Evolutionary conservation across 257 asterid genomes (phyloP).

Genomic region (Echium plantagineum): DNA sequence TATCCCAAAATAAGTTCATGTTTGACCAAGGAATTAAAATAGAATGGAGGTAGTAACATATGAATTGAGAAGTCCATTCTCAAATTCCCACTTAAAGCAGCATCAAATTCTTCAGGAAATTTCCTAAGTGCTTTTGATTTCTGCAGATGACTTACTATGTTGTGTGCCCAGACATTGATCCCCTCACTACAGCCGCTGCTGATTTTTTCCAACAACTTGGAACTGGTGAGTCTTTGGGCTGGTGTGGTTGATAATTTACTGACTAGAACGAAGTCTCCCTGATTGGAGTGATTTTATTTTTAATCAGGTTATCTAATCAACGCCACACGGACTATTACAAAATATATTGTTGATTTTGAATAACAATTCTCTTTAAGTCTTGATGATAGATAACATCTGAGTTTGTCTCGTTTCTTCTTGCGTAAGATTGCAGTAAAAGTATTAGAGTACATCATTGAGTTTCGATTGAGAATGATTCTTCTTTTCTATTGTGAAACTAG

Average conservation of each 20-base stretch:
- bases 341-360: no score
- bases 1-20: no score
- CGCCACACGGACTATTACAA: background rate
- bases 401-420: no score
- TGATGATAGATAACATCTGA: no score
- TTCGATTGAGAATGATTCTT: background rate
- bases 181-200: constrained; percentile 78
- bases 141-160: constrained; percentile 85
- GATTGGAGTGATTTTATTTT: background rate
- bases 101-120: constrained; percentile 7
- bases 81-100: background rate
- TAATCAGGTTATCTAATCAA: background rate
- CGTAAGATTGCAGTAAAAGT: no score
- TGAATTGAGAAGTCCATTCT: constrained; percentile 1
- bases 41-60: background rate
- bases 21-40: no score
- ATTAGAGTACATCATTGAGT: background rate
- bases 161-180: constrained; percentile 95
- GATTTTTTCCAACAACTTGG: constrained; percentile 99
- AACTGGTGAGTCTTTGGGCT: constrained; percentile 52
- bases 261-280: background rate
- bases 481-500: background rate
- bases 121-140: constrained; percentile 11
- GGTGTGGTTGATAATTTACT: background rate
- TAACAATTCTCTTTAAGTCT: no score